Evolutionary conservation across 371 early-diverging fungal genomes (phyloP).

Genomic region (Phascolomyces articulosus): DNA sequence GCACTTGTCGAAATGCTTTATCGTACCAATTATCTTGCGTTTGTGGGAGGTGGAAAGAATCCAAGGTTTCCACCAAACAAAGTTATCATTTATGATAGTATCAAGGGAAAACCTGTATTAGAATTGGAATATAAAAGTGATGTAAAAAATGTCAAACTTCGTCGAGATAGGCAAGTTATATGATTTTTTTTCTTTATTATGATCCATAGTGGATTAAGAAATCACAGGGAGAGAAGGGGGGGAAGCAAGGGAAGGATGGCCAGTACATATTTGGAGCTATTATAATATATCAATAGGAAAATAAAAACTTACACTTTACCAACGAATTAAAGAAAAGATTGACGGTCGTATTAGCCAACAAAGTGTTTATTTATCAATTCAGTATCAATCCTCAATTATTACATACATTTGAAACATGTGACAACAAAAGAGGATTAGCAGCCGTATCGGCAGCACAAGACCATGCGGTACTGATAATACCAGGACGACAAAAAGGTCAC

Average conservation of each 20-base stretch:
- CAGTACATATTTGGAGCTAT: too few species aligned
- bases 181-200: too few species aligned
- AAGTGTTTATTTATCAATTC: constrained; percentile 86
- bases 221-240: not conserved
- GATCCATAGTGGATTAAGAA: not conserved
- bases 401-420: constrained; percentile 83
- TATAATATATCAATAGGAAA: not conserved
- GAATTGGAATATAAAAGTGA: constrained; percentile 84
- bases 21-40: constrained; percentile 89
- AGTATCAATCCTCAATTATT: constrained; percentile 70
- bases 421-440: constrained; percentile 79
- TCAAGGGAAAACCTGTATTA: constrained; percentile 69
- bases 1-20: constrained; percentile 95
- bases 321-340: constrained; percentile 59
- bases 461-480: constrained; percentile 73
- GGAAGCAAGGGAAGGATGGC: too few species aligned
- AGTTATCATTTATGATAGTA: constrained; percentile 90
- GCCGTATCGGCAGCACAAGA: constrained; percentile 65
- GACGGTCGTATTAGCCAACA: constrained; percentile 77
- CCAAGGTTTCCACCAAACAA: constrained; percentile 89
- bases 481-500: constrained; percentile 82
- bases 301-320: not conserved
- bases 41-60: constrained; percentile 95
- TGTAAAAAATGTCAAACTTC: constrained; percentile 80
- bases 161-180: constrained; percentile 72